Evolutionary conservation across 164 flowering plant species (phyloP).

Genomic region (Vitis riparia): DNA sequence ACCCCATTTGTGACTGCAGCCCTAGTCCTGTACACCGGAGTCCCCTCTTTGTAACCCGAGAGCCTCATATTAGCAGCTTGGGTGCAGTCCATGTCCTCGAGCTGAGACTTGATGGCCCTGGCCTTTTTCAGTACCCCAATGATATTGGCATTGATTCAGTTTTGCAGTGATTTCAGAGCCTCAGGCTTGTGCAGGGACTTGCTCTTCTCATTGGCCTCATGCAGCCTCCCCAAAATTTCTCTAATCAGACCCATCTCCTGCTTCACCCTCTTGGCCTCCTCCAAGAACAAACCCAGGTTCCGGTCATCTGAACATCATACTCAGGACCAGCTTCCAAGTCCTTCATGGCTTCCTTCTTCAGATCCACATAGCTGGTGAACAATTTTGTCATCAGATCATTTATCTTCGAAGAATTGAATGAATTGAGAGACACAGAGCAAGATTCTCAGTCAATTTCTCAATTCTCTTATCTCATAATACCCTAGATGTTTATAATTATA

Average conservation of each 20-base stretch:
- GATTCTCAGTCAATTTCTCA: too few species aligned
- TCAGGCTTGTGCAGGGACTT: conserved; percentile 37
- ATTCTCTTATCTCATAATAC: too few species aligned
- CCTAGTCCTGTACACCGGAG: conserved; percentile 65
- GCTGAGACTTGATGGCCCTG: conserved; percentile 40
- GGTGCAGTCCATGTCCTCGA: conserved; percentile 71
- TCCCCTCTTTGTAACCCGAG: conserved; percentile 61
- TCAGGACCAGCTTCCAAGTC: conserved; percentile 68
- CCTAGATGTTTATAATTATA: too few species aligned
- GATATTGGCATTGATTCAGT: conserved; percentile 55
- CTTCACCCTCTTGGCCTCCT: conserved; percentile 70
- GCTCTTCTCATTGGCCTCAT: conserved; percentile 60
- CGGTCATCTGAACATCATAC: conserved; percentile 38
- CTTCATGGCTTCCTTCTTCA: conserved; percentile 78
- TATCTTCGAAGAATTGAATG: conserved; percentile 39
- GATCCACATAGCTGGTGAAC: conserved; percentile 73
- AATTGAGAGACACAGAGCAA: too few species aligned
- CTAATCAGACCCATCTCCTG: conserved; percentile 57
- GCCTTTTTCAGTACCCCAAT: conserved; percentile 60
- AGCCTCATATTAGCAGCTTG: conserved; percentile 54
- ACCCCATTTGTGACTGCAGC: conserved; percentile 73
- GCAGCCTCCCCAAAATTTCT: conserved; percentile 40
- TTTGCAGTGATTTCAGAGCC: conserved; percentile 50
- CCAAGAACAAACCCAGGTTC: conserved; percentile 51
- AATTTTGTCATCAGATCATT: conserved; percentile 91